A percentile compares a stretch with the other conserved stretches of the same genome.
Conservation (phyloP, 2,329 filamentous ascomycete genomes). For the Nigrospora oryzae region DNA sequence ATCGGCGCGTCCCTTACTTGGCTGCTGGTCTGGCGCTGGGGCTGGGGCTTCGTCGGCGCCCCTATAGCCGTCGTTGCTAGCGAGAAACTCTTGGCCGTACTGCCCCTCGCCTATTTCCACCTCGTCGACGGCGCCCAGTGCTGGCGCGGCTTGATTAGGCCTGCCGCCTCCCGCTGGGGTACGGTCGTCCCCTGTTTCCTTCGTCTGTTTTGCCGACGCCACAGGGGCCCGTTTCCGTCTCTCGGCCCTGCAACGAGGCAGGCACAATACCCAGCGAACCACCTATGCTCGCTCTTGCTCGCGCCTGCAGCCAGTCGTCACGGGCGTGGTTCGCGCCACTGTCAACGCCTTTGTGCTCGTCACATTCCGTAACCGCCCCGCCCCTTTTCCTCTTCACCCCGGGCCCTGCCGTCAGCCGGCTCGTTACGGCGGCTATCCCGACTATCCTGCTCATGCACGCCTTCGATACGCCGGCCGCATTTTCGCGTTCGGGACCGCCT, state of each 20-base stretch:
- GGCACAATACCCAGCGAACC: conserved; percentile 33
- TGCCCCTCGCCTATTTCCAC: conserved; percentile 32
- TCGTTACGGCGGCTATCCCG: conserved; percentile 21
- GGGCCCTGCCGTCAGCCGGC: conserved; percentile 16
- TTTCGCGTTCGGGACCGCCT: no score
- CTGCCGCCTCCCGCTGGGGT: conserved; percentile 27
- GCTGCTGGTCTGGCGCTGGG: no score
- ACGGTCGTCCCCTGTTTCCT: background rate
- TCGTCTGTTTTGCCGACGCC: conserved; percentile 3
- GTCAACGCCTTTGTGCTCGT: no score
- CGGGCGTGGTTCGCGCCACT: no score
- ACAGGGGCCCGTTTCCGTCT: conserved; percentile 26
- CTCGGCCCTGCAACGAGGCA: conserved; percentile 30
- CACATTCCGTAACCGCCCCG: no score
- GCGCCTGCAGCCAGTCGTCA: no score
- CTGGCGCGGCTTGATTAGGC: conserved; percentile 32
- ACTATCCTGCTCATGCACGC: conserved; percentile 23
- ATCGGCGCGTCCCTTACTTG: no score
- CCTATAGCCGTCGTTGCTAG: conserved; percentile 38
- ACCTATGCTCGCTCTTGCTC: no score
- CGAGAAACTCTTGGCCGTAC: conserved; percentile 36
- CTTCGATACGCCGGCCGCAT: conserved; percentile 13
- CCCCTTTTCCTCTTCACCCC: conserved; percentile 23
- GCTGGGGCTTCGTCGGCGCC: no score
- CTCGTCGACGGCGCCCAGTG: conserved; percentile 30